Evolutionary conservation across 1,139 yeast genomes (phyloP).

Genomic region (Williopsis jadinii): DNA sequence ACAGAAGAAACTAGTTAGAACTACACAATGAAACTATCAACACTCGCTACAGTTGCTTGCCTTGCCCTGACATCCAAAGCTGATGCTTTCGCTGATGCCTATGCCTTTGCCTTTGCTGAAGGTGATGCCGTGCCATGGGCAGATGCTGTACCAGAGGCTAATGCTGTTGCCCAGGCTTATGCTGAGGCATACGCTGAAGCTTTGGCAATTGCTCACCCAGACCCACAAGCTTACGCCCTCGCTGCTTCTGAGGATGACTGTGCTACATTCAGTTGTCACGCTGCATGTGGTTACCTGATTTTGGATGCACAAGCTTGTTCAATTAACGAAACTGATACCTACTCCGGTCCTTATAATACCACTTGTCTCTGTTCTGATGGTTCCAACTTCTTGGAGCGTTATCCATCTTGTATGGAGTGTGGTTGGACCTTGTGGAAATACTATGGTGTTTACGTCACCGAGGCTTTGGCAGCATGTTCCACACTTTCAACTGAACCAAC

Average conservation of each 20-base stretch:
- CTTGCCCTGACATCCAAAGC: too few relatives aligned
- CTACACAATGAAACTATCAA: neutral
- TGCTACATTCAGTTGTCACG: slow-evolving; percentile 25
- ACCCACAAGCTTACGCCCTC: slow-evolving; percentile 21
- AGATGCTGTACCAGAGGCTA: slow-evolving; percentile 15
- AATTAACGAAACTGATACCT: slow-evolving; percentile 13
- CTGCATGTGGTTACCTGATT: slow-evolving; percentile 24
- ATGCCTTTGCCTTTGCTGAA: slow-evolving; percentile 6
- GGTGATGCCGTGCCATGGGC: slow-evolving; percentile 20
- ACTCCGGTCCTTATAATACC: slow-evolving; percentile 21
- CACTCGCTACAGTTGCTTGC: too few relatives aligned
- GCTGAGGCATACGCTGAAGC: slow-evolving; percentile 21
- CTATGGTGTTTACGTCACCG: slow-evolving; percentile 23
- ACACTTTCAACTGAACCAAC: slow-evolving; percentile 24
- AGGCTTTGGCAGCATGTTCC: slow-evolving; percentile 21
- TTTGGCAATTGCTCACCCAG: slow-evolving; percentile 21
- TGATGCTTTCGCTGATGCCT: too few relatives aligned
- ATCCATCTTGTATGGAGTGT: slow-evolving; percentile 24
- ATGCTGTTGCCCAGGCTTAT: slow-evolving; percentile 17
- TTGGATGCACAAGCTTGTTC: slow-evolving; percentile 22
- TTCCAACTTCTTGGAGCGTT: slow-evolving; percentile 17
- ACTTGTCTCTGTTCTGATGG: slow-evolving; percentile 22
- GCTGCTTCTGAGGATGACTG: slow-evolving; percentile 22
- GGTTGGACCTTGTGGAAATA: slow-evolving; percentile 28
- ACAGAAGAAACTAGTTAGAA: too few relatives aligned